Percentiles rank a stretch among this genome's conserved stretches.
These are phyloP conservation scores for Podaxis sp. DNA, from an alignment of 768 basidiomycete genomes.

Conservation along the genomic window DNA sequence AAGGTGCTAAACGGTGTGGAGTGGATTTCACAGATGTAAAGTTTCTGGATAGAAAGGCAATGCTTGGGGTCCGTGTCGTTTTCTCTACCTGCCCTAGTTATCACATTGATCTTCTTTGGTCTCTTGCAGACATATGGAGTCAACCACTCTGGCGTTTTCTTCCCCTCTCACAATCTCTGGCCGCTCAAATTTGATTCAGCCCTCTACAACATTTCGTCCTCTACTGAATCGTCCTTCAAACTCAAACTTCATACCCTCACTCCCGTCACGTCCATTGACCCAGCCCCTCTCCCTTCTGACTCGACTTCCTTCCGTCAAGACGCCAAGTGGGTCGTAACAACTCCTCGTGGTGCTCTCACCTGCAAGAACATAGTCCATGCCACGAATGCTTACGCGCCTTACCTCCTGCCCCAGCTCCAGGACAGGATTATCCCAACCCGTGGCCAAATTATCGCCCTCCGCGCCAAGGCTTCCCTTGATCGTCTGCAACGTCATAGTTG, in stretches of 20 bases:
- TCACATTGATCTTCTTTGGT: slow-evolving; percentile 1
- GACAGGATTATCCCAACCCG: slow-evolving; percentile 66
- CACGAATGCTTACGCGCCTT: slow-evolving; percentile 80
- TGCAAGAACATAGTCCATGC: slow-evolving; percentile 77
- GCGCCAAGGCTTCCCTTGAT: slow-evolving; percentile 32
- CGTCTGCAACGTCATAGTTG: slow-evolving; percentile 44
- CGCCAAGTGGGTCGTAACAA: slow-evolving; percentile 26
- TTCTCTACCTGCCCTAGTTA: neutral
- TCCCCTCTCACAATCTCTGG: slow-evolving; percentile 68
- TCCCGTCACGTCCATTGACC: slow-evolving; percentile 51
- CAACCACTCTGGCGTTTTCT: slow-evolving; percentile 48
- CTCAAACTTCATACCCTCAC: slow-evolving; percentile 72
- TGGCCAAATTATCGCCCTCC: slow-evolving; percentile 58
- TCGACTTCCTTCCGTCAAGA: neutral
- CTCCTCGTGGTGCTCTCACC: slow-evolving; percentile 59
- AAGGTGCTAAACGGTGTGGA: slow-evolving; percentile 38
- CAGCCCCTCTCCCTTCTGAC: slow-evolving; percentile 9
- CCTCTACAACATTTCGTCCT: slow-evolving; percentile 36
- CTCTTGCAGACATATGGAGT: slow-evolving; percentile 39
- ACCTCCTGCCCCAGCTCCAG: slow-evolving; percentile 54
- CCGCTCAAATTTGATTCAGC: slow-evolving; percentile 78
- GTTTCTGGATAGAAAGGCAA: slow-evolving; percentile 46
- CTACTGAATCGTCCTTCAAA: slow-evolving; percentile 27
- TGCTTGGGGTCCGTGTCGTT: slow-evolving; percentile 39
- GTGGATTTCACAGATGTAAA: slow-evolving; percentile 31